phyloP scores from a whole-genome alignment of 2,329 filamentous ascomycete species.

The Coleophoma eucalyptorum region DNA sequence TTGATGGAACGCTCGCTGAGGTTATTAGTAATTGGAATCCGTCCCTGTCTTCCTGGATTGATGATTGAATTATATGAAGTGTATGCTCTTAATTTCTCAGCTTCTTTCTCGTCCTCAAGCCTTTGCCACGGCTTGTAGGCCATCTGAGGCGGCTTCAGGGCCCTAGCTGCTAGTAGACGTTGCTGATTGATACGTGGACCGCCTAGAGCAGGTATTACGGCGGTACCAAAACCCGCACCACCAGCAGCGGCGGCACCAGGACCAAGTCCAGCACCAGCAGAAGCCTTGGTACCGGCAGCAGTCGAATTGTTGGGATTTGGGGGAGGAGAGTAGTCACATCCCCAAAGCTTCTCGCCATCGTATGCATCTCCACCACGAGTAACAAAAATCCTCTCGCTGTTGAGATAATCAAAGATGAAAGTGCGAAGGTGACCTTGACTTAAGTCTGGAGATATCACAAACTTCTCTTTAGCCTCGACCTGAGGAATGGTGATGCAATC shows the following conservation, averaged over 20 bases:
- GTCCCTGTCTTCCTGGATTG: too few species aligned
- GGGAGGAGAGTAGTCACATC: background rate
- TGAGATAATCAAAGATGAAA: constrained; percentile 13
- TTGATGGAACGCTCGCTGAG: constrained; percentile 11
- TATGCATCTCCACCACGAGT: background rate
- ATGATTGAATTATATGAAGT: too few species aligned
- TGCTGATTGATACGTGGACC: background rate
- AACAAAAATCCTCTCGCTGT: background rate
- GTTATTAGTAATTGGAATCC: constrained; percentile 2
- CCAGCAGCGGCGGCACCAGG: background rate
- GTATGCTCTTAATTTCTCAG: constrained; percentile 9
- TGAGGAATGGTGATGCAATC: constrained; percentile 1
- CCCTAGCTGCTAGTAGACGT: constrained; percentile 3
- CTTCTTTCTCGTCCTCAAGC: constrained; percentile 10
- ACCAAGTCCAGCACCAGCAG: background rate
- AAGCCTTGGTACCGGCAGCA: background rate
- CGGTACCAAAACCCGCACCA: too few species aligned
- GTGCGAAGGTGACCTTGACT: constrained; percentile 4
- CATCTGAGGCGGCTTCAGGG: constrained; percentile 7
- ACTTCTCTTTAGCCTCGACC: background rate
- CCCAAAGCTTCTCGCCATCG: background rate
- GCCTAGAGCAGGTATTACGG: background rate
- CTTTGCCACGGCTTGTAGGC: constrained; percentile 12
- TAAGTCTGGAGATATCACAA: background rate
- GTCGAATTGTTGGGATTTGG: background rate